These are phyloP conservation scores for Lavandula angustifolia DNA, from an alignment of 257 asterid species.

Conservation along the genomic window DNA sequence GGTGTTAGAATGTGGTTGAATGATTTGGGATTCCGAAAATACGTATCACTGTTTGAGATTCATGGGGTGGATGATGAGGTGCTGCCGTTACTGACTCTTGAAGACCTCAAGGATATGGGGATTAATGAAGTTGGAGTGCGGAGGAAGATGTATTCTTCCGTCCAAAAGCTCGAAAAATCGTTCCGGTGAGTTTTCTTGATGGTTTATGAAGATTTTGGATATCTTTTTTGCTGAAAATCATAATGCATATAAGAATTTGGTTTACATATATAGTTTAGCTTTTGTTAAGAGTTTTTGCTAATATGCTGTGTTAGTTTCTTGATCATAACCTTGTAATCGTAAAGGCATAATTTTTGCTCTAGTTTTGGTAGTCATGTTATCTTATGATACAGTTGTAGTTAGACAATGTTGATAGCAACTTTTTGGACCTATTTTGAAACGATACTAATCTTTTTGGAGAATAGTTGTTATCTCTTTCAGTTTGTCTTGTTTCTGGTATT, in stretches of 20 bases:
- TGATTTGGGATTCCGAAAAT: constrained; percentile 51
- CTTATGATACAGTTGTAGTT: constrained; percentile 25
- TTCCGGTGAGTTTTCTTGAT: constrained; percentile 25
- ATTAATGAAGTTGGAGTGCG: constrained; percentile 58
- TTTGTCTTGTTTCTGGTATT: not conserved
- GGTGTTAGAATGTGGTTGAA: constrained; percentile 58
- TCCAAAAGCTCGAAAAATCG: constrained; percentile 46
- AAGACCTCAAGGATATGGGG: constrained; percentile 84
- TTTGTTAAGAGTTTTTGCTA: constrained; percentile 14
- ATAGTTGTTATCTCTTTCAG: not conserved
- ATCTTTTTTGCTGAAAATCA: constrained; percentile 4
- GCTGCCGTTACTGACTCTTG: constrained; percentile 58
- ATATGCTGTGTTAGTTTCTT: constrained; percentile 17
- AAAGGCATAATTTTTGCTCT: constrained; percentile 11
- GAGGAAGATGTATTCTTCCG: constrained; percentile 58
- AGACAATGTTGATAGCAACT: constrained; percentile 11
- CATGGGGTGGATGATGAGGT: constrained; percentile 75
- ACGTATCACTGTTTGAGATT: constrained; percentile 49
- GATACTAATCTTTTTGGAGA: not conserved
- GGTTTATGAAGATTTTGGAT: not conserved
- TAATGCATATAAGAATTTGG: constrained; percentile 7
- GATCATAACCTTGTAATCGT: constrained; percentile 7
- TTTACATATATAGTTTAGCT: constrained; percentile 7
- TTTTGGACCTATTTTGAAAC: constrained; percentile 19
- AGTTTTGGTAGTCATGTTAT: constrained; percentile 5